These are phyloP conservation scores for Litchi chinensis DNA, from an alignment of 345 rosid species.

Conservation along the genomic window DNA sequence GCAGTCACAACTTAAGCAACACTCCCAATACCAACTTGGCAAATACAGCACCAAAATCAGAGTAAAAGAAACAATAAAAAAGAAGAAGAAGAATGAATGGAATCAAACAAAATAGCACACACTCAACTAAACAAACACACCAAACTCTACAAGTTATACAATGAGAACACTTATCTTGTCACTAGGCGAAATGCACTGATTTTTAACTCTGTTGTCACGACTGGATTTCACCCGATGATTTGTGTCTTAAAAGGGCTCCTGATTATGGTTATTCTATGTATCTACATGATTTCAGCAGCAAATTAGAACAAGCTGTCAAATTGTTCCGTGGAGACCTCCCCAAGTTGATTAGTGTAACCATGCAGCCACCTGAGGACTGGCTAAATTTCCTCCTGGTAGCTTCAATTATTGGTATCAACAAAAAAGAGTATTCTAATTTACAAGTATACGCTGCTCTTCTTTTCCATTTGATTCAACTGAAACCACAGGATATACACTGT, in stretches of 20 bases:
- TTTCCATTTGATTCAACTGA: constrained; percentile 33
- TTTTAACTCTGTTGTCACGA: not conserved
- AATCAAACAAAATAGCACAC: constrained; percentile 17
- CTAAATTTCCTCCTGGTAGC: not conserved
- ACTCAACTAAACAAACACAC: constrained; percentile 6
- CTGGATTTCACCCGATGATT: constrained; percentile 2
- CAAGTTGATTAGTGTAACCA: not conserved
- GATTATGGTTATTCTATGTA: constrained; percentile 15
- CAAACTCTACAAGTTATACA: constrained; percentile 12
- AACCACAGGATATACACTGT: constrained; percentile 22
- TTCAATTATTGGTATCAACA: constrained; percentile 14
- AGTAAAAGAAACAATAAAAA: not conserved
- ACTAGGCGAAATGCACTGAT: not conserved
- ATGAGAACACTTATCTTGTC: not conserved
- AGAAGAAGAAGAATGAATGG: constrained; percentile 10
- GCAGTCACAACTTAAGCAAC: not conserved
- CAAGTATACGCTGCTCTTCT: constrained; percentile 26
- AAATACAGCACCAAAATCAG: not conserved
- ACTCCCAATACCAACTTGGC: not conserved
- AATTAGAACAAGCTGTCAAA: constrained; percentile 1
- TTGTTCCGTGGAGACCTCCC: not conserved
- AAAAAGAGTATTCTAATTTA: constrained; percentile 12
- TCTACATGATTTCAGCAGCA: constrained; percentile 19
- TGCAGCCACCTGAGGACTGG: not conserved
- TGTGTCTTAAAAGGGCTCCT: constrained; percentile 5